Evolutionary conservation across 352 stramenopile species (phyloP).

Genomic region (Phytophthora rubi): DNA sequence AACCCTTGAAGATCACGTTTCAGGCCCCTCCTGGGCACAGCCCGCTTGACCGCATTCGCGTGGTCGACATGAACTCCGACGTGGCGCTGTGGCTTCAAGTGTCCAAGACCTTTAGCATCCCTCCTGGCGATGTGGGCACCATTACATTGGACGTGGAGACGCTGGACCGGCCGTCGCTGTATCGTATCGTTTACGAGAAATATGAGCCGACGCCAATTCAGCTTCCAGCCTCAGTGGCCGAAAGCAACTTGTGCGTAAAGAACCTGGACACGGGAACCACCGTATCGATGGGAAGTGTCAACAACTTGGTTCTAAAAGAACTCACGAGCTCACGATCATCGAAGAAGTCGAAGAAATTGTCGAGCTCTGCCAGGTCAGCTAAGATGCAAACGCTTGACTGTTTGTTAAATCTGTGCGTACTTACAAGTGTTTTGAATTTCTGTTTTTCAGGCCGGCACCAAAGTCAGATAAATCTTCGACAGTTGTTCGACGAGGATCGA

Average conservation of each 20-base stretch:
- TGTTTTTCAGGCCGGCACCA: constrained; percentile 44
- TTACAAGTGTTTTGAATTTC: too few relatives aligned
- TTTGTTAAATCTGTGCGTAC: too few relatives aligned
- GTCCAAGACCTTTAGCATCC: constrained; percentile 85
- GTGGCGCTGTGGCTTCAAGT: constrained; percentile 85
- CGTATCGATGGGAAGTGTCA: constrained; percentile 77
- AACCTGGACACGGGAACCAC: constrained; percentile 85
- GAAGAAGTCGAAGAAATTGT: constrained; percentile 64
- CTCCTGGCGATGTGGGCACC: constrained; percentile 73
- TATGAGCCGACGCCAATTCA: constrained; percentile 79
- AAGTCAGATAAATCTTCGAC: constrained; percentile 58
- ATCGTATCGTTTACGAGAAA: constrained; percentile 90
- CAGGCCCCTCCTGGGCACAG: constrained; percentile 75
- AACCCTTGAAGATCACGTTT: constrained; percentile 82
- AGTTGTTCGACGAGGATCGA: constrained; percentile 61
- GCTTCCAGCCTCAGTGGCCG: constrained; percentile 54
- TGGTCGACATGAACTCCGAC: constrained; percentile 88
- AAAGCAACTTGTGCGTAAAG: constrained; percentile 79
- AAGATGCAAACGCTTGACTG: background rate
- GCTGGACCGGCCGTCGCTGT: constrained; percentile 77
- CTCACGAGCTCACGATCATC: constrained; percentile 60
- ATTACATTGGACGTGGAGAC: constrained; percentile 87
- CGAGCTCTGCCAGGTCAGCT: constrained; percentile 61
- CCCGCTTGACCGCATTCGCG: constrained; percentile 75
- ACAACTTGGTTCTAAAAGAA: constrained; percentile 79